A percentile compares a stretch with the other conserved stretches of the same genome.
These are phyloP conservation scores for Monosporozyma aquatica DNA, from an alignment of 805 yeast genomes.

Conservation along the genomic window DNA sequence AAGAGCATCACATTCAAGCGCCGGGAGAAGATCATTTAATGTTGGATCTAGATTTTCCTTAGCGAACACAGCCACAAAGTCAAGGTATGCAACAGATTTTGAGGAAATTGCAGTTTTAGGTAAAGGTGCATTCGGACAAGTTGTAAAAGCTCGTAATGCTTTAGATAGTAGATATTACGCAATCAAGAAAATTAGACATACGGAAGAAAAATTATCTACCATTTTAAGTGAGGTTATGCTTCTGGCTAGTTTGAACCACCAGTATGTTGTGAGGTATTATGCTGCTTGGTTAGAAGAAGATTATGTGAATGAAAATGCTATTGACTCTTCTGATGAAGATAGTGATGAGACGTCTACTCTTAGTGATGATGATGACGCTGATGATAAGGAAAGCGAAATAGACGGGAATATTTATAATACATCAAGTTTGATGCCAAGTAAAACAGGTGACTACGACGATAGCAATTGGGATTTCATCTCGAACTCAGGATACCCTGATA, in stretches of 20 bases:
- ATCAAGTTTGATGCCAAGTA: constrained; percentile 25
- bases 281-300: constrained; percentile 96
- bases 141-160: constrained; percentile 89
- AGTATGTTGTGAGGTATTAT: constrained; percentile 90
- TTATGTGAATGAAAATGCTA: constrained; percentile 29
- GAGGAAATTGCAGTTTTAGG: constrained; percentile 91
- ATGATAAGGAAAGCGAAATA: constrained; percentile 5
- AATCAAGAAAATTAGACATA: constrained; percentile 79
- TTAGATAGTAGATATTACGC: constrained; percentile 95
- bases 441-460: constrained; percentile 21
- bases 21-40: constrained; percentile 35
- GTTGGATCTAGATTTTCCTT: constrained; percentile 31
- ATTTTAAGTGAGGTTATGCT: constrained; percentile 87
- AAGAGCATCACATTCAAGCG: constrained; percentile 20
- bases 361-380: constrained; percentile 13
- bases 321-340: constrained; percentile 29
- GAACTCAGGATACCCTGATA: constrained; percentile 39
- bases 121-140: constrained; percentile 95
- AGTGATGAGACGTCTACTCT: constrained; percentile 8
- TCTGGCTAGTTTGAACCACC: constrained; percentile 85
- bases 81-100: constrained; percentile 85
- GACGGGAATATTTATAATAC: constrained; percentile 16
- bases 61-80: constrained; percentile 31
- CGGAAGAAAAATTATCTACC: constrained; percentile 66
- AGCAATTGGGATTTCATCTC: constrained; percentile 59